Percentiles rank a stretch among this genome's conserved stretches.
Conservation (phyloP, 345 rosid species). For the Melaleuca quinquenervia region DNA sequence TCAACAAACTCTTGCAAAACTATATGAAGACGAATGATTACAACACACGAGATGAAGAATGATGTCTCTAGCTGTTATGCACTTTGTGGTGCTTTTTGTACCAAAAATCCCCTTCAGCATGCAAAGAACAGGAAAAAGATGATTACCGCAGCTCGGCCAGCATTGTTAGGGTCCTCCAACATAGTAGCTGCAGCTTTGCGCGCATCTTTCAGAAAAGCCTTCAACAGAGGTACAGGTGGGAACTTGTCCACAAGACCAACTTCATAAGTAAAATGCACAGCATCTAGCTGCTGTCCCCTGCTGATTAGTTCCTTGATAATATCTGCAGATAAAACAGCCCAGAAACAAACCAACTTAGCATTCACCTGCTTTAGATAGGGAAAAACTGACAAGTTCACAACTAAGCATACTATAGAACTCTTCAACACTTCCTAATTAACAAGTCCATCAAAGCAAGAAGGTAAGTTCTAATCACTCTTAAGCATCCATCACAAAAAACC, state of each 20-base stretch:
- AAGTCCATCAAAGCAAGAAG: background rate
- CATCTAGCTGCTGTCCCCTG: constrained; percentile 95
- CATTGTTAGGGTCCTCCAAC: constrained; percentile 72
- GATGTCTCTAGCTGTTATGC: background rate
- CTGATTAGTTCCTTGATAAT: constrained; percentile 84
- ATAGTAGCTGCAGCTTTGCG: constrained; percentile 80
- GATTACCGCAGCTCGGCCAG: constrained; percentile 80
- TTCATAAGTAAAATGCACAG: constrained; percentile 93
- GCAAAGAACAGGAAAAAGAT: background rate
- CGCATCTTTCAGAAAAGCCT: constrained; percentile 79
- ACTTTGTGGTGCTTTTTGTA: background rate
- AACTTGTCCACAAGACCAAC: constrained; percentile 80
- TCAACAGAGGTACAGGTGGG: constrained; percentile 84
- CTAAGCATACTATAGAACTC: background rate
- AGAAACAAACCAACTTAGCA: background rate
- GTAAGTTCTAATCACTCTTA: background rate
- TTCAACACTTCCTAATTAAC: background rate
- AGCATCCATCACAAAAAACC: background rate
- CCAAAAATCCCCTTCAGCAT: background rate
- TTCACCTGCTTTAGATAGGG: background rate
- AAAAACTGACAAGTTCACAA: background rate
- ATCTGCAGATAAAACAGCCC: constrained; percentile 25
- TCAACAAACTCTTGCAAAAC: background rate
- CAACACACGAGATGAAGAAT: background rate
- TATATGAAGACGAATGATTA: background rate